Evolutionary conservation across 306 rosid genomes (phyloP).

Genomic region (Quillaja saponaria): DNA sequence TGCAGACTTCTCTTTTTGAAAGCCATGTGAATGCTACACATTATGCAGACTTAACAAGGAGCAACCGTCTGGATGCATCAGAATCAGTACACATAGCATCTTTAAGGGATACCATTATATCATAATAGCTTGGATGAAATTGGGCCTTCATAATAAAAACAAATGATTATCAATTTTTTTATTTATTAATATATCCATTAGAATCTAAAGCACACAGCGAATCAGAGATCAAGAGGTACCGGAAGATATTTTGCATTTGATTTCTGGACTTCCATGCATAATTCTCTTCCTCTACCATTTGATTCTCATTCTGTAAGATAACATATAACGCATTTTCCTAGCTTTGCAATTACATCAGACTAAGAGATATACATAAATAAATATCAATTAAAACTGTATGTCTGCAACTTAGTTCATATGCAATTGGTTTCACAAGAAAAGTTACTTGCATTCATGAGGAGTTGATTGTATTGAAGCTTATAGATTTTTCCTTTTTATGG

Average conservation of each 20-base stretch:
- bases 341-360: neutral
- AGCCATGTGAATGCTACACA: conserved; percentile 6
- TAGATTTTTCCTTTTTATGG: no score
- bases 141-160: conserved; percentile 16
- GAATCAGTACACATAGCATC: neutral
- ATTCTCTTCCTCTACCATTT: conserved; percentile 12
- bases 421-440: conserved; percentile 4
- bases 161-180: neutral
- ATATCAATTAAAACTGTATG: neutral
- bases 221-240: conserved; percentile 22
- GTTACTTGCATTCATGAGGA: conserved; percentile 1
- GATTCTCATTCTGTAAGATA: conserved; percentile 23
- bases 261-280: conserved; percentile 23
- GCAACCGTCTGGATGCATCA: neutral
- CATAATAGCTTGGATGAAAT: conserved; percentile 14
- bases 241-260: conserved; percentile 9
- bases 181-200: neutral
- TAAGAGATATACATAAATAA: conserved; percentile 15
- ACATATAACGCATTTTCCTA: conserved; percentile 20
- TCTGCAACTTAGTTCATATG: neutral
- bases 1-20: neutral
- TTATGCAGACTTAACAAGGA: conserved; percentile 25
- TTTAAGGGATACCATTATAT: conserved; percentile 24
- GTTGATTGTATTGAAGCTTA: neutral
- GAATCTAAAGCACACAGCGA: neutral